phyloP scores from a whole-genome alignment of 371 early-diverging fungal genomes.

The Sporodiniella umbellata region DNA sequence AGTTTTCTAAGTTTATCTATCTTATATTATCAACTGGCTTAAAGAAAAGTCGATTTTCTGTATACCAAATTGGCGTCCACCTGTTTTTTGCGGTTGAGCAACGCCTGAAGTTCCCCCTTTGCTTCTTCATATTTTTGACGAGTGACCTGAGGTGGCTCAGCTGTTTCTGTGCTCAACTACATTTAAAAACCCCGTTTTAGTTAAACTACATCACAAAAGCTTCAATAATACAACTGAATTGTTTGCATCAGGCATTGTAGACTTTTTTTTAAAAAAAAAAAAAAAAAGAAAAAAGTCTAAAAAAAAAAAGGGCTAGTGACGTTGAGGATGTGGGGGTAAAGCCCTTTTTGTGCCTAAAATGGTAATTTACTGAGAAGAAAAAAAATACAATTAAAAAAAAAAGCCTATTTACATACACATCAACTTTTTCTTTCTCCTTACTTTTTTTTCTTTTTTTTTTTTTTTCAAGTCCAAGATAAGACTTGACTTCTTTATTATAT shows the following conservation, averaged over 20 bases:
- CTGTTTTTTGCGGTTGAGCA: slow-evolving; percentile 58
- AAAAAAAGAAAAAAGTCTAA: neutral
- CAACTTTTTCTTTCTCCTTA: neutral
- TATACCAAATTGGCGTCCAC: slow-evolving; percentile 62
- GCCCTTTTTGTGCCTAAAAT: neutral
- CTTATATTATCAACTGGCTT: neutral
- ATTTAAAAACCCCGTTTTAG: too few relatives aligned
- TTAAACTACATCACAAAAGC: too few relatives aligned
- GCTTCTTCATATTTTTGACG: slow-evolving; percentile 61
- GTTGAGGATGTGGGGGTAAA: neutral
- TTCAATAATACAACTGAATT: slow-evolving; percentile 1
- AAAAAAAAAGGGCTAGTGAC: neutral
- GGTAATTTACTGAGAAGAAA: slow-evolving; percentile 1
- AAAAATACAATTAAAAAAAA: slow-evolving; percentile 2
- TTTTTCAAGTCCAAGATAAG: too few relatives aligned
- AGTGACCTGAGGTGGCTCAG: slow-evolving; percentile 46
- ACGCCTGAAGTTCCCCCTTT: slow-evolving; percentile 53
- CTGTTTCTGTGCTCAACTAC: neutral
- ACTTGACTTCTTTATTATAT: neutral
- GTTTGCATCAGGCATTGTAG: slow-evolving; percentile 8
- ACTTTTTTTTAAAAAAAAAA: neutral
- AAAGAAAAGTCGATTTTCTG: neutral
- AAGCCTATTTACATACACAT: neutral
- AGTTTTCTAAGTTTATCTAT: slow-evolving; percentile 61
- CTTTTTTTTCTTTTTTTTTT: neutral